Conservation (phyloP, 2,329 filamentous ascomycete genomes). For the Pyrenophora teres region DNA sequence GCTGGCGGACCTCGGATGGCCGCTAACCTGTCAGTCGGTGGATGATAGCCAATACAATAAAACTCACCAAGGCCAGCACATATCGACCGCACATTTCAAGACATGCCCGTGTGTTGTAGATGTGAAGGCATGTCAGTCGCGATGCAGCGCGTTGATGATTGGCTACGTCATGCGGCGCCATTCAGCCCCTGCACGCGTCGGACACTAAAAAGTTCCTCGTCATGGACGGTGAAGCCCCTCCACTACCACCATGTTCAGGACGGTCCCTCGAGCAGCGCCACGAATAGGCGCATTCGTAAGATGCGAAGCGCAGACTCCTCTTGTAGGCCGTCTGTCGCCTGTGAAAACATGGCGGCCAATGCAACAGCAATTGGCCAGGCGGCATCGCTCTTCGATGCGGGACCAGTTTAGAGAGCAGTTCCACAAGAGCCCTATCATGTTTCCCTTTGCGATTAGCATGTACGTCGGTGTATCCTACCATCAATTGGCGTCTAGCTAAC, state of each 20-base stretch:
- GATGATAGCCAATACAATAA: background rate
- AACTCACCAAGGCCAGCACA: constrained; percentile 63
- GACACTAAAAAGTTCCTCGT: constrained; percentile 37
- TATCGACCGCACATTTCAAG: constrained; percentile 70
- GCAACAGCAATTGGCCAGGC: constrained; percentile 33
- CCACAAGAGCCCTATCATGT: constrained; percentile 46
- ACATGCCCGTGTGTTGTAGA: constrained; percentile 19
- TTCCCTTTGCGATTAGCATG: constrained; percentile 43
- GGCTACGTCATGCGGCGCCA: constrained; percentile 39
- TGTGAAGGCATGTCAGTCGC: constrained; percentile 5
- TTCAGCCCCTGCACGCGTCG: constrained; percentile 35
- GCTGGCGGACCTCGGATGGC: constrained; percentile 73
- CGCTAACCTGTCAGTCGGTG: constrained; percentile 57
- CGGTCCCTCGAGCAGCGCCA: constrained; percentile 34
- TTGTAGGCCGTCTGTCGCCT: constrained; percentile 26
- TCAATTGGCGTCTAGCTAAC: constrained; percentile 10
- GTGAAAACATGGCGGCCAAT: constrained; percentile 30
- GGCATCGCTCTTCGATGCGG: constrained; percentile 35
- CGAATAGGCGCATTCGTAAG: constrained; percentile 27
- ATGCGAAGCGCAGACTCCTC: constrained; percentile 31
- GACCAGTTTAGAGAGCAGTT: constrained; percentile 42
- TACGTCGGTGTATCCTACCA: constrained; percentile 10
- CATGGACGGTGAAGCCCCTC: constrained; percentile 17
- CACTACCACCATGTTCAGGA: constrained; percentile 45
- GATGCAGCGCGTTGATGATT: constrained; percentile 29